Evolutionary conservation across 192 early-diverging fungal genomes (phyloP).

Genomic region (Pilaira anomala): DNA sequence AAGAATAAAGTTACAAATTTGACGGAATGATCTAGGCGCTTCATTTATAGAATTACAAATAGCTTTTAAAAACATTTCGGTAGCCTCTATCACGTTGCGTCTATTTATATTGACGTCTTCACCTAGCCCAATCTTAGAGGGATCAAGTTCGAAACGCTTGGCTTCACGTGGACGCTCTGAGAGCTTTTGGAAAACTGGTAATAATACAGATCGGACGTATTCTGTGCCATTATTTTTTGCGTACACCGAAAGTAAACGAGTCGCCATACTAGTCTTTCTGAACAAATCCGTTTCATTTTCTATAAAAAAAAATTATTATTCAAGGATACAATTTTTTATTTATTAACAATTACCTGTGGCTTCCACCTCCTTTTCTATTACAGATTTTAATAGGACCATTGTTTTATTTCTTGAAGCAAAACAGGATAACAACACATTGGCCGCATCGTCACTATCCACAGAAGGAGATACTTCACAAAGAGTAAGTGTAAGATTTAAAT

Average conservation of each 20-base stretch:
- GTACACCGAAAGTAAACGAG: constrained; percentile 66
- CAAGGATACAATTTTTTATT: not conserved
- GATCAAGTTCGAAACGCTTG: constrained; percentile 80
- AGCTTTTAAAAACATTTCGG: constrained; percentile 63
- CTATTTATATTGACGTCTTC: constrained; percentile 59
- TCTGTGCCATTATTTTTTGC: constrained; percentile 61
- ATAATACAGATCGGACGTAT: constrained; percentile 61
- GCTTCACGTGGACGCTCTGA: constrained; percentile 47
- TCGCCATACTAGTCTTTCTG: constrained; percentile 76
- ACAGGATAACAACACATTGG: constrained; percentile 59
- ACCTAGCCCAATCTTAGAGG: constrained; percentile 58
- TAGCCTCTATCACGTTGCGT: constrained; percentile 60
- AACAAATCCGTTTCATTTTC: constrained; percentile 64
- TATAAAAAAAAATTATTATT: not conserved
- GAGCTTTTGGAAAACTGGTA: constrained; percentile 60
- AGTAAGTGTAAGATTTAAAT: constrained; percentile 64
- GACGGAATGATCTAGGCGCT: constrained; percentile 58
- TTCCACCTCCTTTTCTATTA: constrained; percentile 68
- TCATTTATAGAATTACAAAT: constrained; percentile 56
- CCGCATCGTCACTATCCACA: constrained; percentile 74
- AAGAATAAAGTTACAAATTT: constrained; percentile 64
- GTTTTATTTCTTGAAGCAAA: constrained; percentile 64
- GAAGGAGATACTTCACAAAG: constrained; percentile 73
- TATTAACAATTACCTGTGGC: constrained; percentile 51
- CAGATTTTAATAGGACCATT: constrained; percentile 58